Conservation (phyloP, 139 green algal species). For the Zygnema circumcarinatum region DNA sequence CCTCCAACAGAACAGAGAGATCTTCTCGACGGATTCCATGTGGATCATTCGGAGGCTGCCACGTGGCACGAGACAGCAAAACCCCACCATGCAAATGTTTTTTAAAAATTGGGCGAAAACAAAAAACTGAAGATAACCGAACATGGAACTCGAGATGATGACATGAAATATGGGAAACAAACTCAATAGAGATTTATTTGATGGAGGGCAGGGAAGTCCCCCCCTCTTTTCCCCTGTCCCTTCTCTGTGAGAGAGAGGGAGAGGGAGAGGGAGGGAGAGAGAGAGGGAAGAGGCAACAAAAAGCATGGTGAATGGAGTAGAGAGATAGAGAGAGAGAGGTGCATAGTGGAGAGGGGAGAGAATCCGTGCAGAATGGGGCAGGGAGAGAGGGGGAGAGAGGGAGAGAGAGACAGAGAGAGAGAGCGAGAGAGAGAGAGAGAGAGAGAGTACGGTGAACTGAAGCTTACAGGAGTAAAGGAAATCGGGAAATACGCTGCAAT, state of each 20-base stretch:
- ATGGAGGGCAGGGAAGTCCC: too few species aligned
- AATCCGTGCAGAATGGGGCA: not conserved
- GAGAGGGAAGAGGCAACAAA: not conserved
- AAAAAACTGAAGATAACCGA: too few species aligned
- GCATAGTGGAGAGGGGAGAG: not conserved
- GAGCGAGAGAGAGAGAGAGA: not conserved
- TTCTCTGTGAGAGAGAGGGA: not conserved
- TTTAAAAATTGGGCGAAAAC: too few species aligned
- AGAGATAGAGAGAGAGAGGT: not conserved
- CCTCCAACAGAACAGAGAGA: too few species aligned
- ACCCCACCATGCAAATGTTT: too few species aligned
- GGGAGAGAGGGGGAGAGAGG: not conserved
- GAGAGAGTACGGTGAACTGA: not conserved
- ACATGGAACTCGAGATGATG: too few species aligned
- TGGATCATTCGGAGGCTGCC: too few species aligned
- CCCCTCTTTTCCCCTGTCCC: too few species aligned
- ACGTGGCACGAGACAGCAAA: too few species aligned
- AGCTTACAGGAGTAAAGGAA: conserved; percentile 78
- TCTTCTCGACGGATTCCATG: too few species aligned
- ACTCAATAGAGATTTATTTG: too few species aligned
- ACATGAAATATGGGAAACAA: too few species aligned
- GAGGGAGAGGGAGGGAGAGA: not conserved
- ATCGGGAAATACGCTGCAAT: conserved; percentile 91
- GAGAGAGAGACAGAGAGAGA: not conserved
- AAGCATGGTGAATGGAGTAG: not conserved